Base-by-base conservation (phyloP, 495 filamentous ascomycete genomes). In the Geopyxis carbonaria region DNA sequence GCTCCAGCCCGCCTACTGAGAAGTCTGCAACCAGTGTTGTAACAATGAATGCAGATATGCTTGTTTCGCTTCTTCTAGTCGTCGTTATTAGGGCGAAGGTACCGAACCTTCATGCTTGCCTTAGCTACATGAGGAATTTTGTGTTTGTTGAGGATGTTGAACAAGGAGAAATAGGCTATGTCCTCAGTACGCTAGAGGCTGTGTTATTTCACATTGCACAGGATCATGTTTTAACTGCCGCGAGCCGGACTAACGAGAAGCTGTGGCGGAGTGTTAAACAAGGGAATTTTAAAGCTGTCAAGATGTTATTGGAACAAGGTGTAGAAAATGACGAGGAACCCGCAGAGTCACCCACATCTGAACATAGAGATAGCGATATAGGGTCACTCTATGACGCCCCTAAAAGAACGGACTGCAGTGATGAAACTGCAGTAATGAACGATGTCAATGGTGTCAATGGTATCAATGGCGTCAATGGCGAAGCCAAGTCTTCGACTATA, bases 81-180 rank as follows among this genome's bases (percentile, higher is more conserved):
- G 83, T 99, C 16, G 82, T 95, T 15, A 95, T 99, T 38, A 70
- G 92, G 46, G 80, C 85, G 25, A 80, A 93, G 49, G 73, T 92
- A 10, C 75, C 80, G 33, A 76, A 93, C 61, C 67, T 95, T 16
- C 80, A 92, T 48, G 85, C 91, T 15, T 69, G 87, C 11, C 57
- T 95, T 30, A 62, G 79, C 22, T 95, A 94, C 55, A 92, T 99
- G 73, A 78, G 84, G 38, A 78, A 89, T 43, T 99, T 93, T 47
- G 82, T 92, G 51, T 95, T 93, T 56, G 80, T 89, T 25, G 87
- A 94, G 45, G 91, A 95, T 64, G 85, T 95, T 9, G 91, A 99
- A 40, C 87, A 75, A 52, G 91, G 91, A 22, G 91, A 99, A 61
- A 79, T 86, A 64, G 91, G 91, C 18, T 99, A 99, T 61, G 84